Conservation (phyloP, 257 asterid species). For the Przewalskia tangutica region DNA sequence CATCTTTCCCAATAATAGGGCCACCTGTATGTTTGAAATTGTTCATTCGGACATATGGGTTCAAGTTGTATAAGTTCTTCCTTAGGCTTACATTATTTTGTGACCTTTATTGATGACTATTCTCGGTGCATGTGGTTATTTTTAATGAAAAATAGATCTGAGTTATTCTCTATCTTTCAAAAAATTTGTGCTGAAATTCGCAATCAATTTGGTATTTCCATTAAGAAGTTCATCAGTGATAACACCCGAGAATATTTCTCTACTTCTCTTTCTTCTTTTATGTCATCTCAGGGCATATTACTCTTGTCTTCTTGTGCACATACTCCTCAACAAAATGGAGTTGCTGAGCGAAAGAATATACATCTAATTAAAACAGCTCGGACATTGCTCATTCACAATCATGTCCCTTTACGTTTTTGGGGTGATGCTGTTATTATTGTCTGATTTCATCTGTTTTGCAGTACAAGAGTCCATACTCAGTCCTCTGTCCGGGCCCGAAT, state of each 20-base stretch:
- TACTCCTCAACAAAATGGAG: not conserved
- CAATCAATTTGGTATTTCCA: not conserved
- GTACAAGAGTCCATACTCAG: not conserved
- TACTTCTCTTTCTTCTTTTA: not conserved
- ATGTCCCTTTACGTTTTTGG: not conserved
- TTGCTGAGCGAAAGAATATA: not conserved
- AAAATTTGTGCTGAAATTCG: not conserved
- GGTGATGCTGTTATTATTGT: not conserved
- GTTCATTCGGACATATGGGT: not conserved
- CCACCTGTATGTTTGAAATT: too few species aligned
- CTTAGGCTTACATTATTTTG: not conserved
- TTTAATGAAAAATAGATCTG: too few species aligned
- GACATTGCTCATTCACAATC: not conserved
- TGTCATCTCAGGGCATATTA: too few species aligned
- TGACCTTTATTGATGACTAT: not conserved
- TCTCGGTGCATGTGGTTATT: too few species aligned
- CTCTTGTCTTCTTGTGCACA: not conserved
- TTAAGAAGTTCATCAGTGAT: not conserved
- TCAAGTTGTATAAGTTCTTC: not conserved
- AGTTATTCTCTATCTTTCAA: too few species aligned
- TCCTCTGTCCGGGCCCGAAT: not conserved
- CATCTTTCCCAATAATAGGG: too few species aligned
- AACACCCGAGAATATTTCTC: not conserved
- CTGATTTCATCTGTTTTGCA: not conserved
- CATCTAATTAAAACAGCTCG: not conserved